Evolutionary conservation across 352 stramenopile species (phyloP), one percentile per base, ranked within the genome.

Genomic region (Peronospora farinosa): DNA sequence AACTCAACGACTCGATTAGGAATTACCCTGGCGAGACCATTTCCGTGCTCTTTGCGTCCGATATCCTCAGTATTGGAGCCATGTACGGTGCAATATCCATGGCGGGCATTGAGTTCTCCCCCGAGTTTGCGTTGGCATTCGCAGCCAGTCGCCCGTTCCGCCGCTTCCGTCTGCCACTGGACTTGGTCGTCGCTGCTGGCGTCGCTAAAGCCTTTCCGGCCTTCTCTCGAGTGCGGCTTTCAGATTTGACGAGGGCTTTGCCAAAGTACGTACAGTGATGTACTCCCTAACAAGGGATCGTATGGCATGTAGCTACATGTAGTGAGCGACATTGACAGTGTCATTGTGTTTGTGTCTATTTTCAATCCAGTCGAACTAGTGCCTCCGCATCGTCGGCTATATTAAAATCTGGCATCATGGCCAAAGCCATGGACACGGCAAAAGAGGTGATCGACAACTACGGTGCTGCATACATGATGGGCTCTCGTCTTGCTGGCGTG

Each of bases 381-480:
- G 43, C 42, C 16, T 58, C 60, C 7, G 39, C 53, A 1, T 37
- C 37, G 8, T 35, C 36, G 2, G 44, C 51, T 19, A 21, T 59
- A 9, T 47, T 60, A 6, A 54, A 41, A 13, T 51, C 72, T 7
- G 69, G 69, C 40, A 47, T 89, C 5, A 43, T 92, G 31, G 40
- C 72, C 36, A 85, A 76, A 49, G 69, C 74, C 1, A 83, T 89
- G 77, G 69, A 65, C n/a, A 83, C 67, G 43, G 67, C 79, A 27
- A 88, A 74, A 42, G 64, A 76, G 42, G 72, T 92, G 15, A 71
- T 95, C 7, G 78, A 95, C 74, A 87, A 76, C 53, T 95, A 95
- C 57, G 84, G 84, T 28, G 84, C 84, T 0, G 76, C 80, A 10
- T 95, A 95, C 65, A 92, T 95, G 78, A 91, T 95, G 67, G 78